phyloP scores from a whole-genome alignment of 2,329 filamentous ascomycete genomes.

The Metarhizium guizhouense region DNA sequence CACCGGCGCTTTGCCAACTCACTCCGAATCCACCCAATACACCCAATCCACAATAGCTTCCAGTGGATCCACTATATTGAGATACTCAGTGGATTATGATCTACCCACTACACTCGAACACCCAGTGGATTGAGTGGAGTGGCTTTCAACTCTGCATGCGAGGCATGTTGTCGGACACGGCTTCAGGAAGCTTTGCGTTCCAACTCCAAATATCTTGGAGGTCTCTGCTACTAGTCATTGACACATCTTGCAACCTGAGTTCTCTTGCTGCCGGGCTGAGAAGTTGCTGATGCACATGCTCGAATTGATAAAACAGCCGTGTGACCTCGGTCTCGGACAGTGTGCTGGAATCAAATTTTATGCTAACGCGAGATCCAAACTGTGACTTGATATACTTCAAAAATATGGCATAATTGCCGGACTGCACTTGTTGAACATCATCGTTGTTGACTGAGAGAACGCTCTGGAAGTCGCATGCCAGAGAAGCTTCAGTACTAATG shows the following conservation, averaged over 20 bases:
- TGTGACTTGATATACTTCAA: background rate
- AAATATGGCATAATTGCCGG: background rate
- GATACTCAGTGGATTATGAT: too few relatives aligned
- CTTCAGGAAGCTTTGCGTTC: background rate
- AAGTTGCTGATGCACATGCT: background rate
- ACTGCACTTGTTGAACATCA: background rate
- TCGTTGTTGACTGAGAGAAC: conserved; percentile 1
- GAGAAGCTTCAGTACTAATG: conserved; percentile 2
- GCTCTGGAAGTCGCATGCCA: conserved; percentile 9
- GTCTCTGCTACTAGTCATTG: background rate
- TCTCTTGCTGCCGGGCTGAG: background rate
- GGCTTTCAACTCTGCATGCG: too few relatives aligned
- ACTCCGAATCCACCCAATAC: too few relatives aligned
- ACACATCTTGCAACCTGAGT: background rate
- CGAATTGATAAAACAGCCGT: background rate
- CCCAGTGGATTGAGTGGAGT: too few relatives aligned
- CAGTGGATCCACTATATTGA: too few relatives aligned
- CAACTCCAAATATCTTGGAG: background rate
- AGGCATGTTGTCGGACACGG: background rate
- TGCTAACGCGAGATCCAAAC: background rate
- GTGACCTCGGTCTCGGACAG: background rate
- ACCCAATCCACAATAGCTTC: too few relatives aligned
- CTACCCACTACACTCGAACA: too few relatives aligned
- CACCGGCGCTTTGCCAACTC: too few relatives aligned
- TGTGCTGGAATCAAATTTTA: background rate